Percentiles rank a stretch among this genome's conserved stretches.
These are phyloP conservation scores for Gomphus bonarii DNA, from an alignment of 1,284 basidiomycete species.

Conservation along the genomic window DNA sequence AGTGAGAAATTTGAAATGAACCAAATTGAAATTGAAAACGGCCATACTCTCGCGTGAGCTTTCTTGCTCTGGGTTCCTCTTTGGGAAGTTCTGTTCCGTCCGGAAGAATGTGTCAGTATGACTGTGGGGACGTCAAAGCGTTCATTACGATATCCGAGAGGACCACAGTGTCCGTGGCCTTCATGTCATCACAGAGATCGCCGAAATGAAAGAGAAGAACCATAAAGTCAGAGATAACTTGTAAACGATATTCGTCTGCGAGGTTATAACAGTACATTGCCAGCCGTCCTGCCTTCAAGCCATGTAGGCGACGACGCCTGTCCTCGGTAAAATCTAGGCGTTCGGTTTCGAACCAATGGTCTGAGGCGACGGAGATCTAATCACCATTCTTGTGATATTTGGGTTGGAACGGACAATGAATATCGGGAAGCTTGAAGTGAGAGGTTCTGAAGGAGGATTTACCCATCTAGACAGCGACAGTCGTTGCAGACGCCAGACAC, in stretches of 20 bases:
- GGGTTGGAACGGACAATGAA: constrained; percentile 50
- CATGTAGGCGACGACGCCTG: constrained; percentile 38
- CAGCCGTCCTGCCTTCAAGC: constrained; percentile 54
- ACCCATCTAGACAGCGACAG: too few species aligned
- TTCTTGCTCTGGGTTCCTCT: constrained; percentile 19
- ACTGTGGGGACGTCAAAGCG: constrained; percentile 34
- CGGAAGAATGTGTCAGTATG: constrained; percentile 23
- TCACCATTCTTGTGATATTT: constrained; percentile 45
- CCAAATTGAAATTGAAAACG: too few species aligned
- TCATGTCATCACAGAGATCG: constrained; percentile 48
- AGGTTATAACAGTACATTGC: constrained; percentile 54
- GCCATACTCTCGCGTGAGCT: constrained; percentile 13
- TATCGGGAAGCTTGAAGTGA: constrained; percentile 50
- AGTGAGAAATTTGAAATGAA: not conserved
- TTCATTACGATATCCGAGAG: constrained; percentile 42
- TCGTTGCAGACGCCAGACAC: too few species aligned
- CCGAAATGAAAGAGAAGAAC: constrained; percentile 49
- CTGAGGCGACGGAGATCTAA: constrained; percentile 41
- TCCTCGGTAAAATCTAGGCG: constrained; percentile 42
- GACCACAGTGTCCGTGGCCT: constrained; percentile 35
- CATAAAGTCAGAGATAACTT: constrained; percentile 48
- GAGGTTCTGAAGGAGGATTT: not conserved
- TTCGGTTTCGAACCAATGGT: constrained; percentile 37
- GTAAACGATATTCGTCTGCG: constrained; percentile 42
- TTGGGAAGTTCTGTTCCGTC: constrained; percentile 14